These are phyloP conservation scores for Pezicula carpinea DNA, from an alignment of 2,329 filamentous ascomycete species.

Conservation along the genomic window DNA sequence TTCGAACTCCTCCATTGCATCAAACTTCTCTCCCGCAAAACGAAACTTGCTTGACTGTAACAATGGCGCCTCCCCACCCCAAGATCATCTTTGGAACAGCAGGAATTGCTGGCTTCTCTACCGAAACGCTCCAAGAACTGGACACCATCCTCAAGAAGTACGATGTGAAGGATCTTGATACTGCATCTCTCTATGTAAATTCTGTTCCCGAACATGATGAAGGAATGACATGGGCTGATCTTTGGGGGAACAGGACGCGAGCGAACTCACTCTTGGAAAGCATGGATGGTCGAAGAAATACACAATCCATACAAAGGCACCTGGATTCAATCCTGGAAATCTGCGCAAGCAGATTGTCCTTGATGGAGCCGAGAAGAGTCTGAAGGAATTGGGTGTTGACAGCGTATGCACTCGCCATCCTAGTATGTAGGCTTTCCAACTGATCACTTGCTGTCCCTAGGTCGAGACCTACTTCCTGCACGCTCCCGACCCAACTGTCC, in stretches of 20 bases:
- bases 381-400: constrained; percentile 17
- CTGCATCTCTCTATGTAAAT: constrained; percentile 18
- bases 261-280: constrained; percentile 19
- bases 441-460: constrained; percentile 9
- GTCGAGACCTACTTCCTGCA: constrained; percentile 32
- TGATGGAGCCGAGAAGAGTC: constrained; percentile 18
- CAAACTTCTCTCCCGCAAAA: too few relatives aligned
- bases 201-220: not conserved
- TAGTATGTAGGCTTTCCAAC: not conserved
- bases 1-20: too few relatives aligned
- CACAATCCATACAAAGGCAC: constrained; percentile 23
- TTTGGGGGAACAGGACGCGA: constrained; percentile 10
- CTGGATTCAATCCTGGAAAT: constrained; percentile 12
- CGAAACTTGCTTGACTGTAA: too few relatives aligned
- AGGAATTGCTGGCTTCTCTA: not conserved
- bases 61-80: constrained; percentile 1
- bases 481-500: constrained; percentile 25
- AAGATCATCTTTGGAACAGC: constrained; percentile 15
- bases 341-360: constrained; percentile 20
- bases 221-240: not conserved
- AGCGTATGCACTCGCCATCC: constrained; percentile 10
- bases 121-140: constrained; percentile 2
- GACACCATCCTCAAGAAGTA: constrained; percentile 15
- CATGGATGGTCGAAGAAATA: constrained; percentile 16
- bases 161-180: constrained; percentile 20